Evolutionary conservation across 176 grass and related monocot genomes (phyloP).

Genomic region (Cenchrus purpureus): DNA sequence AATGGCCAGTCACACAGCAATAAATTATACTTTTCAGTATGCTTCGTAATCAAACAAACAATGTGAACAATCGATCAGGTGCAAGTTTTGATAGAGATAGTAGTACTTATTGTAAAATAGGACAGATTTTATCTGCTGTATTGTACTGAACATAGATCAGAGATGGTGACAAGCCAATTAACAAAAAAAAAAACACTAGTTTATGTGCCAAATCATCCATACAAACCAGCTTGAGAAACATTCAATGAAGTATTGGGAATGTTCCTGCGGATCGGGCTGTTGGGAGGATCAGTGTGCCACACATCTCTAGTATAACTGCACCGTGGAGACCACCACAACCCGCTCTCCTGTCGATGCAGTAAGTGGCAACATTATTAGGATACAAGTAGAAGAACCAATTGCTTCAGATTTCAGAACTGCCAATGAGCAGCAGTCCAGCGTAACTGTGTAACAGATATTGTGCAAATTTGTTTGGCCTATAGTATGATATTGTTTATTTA

Average conservation of each 20-base stretch:
- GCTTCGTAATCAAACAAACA: too few species aligned
- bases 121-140: too few species aligned
- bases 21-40: too few species aligned
- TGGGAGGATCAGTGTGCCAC: conserved; percentile 33
- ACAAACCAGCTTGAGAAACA: conserved; percentile 6
- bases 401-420: conserved; percentile 4
- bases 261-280: conserved; percentile 24
- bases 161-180: too few species aligned
- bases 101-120: too few species aligned
- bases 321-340: conserved; percentile 68
- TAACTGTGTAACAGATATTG: neutral
- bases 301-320: conserved; percentile 57
- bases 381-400: too few species aligned
- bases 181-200: too few species aligned
- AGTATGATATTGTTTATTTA: neutral
- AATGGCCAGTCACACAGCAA: too few species aligned
- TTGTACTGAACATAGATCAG: too few species aligned
- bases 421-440: neutral
- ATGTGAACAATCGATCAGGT: too few species aligned
- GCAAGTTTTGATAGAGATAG: too few species aligned
- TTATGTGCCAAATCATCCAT: too few species aligned
- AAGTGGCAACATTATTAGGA: neutral
- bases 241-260: conserved; percentile 54
- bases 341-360: conserved; percentile 45
- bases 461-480: neutral